Evolutionary conservation across 129 eudicot genomes (phyloP), one percentile per base, ranked within the genome.

Genomic region (Flaveria linearis): DNA sequence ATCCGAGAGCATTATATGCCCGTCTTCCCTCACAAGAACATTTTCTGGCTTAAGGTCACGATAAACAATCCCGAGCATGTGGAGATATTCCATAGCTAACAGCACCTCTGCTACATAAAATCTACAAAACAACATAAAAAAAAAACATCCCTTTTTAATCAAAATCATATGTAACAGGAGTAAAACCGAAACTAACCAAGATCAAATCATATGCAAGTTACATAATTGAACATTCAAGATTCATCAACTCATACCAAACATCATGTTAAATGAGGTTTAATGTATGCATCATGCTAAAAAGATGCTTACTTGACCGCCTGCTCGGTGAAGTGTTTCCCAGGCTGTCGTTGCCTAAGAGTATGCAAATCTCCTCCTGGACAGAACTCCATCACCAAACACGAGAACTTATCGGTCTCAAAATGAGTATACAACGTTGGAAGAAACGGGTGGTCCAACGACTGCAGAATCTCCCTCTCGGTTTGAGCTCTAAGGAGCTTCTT

Each of bases 41-140:
- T 91, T 91, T 85, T 91, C 97, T 14, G 97, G 97, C 79, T 91
- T 91, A 2, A 91, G 87, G 67, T 91, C 97, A 20, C 97, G 93
- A 68, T 91, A 91, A 18, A 91, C 91, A n/a, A 91, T 86, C 50
- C 97, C 97, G 9, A 91, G 88, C 97, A 91, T 91, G 83, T 91
- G 97, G 7, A 91, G 88, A 78, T 91, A 91, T 82, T 88, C 97
- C 77, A 91, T 77, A 50, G 97, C 89, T 25, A 91, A 81, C 60
- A 91, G 83, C 67, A 91, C 90, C 72, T 91, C 94, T 62, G 97
- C 89, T 16, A 86, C 91, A 43, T 88, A 91, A 72, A 91, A 91
- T 75, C 97, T 88, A 82, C 60, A 75, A 61, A 47, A 55, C 52
- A 45, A 20, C 15, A 66, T n/a, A 3, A 17, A 66, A 33, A 17